Evolutionary conservation across 305 asterid species (phyloP).

Genomic region (Fraxinus albicans): DNA sequence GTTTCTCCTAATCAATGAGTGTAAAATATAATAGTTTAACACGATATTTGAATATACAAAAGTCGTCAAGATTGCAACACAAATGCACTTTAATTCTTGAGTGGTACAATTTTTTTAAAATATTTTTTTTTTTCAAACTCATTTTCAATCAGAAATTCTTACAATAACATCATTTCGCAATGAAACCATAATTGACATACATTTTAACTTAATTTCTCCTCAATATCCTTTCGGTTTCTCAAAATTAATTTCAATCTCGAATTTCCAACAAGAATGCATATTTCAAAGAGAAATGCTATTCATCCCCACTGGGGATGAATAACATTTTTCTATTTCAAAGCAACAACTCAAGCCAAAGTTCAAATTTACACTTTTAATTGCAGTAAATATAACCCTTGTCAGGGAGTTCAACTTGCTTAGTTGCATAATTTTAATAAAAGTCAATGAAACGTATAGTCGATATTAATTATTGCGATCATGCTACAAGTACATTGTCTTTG

Average conservation of each 20-base stretch:
- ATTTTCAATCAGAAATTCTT: no score
- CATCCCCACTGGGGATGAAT: no score
- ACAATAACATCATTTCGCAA: no score
- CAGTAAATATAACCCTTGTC: background rate
- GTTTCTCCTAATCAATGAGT: no score
- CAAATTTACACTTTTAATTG: background rate
- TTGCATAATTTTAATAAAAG: no score
- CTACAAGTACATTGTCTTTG: no score
- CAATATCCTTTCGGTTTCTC: background rate
- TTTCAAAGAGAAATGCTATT: no score
- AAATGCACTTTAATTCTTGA: background rate
- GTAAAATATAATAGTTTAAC: background rate
- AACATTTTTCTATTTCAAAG: background rate
- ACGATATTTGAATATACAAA: background rate
- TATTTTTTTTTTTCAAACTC: no score
- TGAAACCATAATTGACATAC: no score
- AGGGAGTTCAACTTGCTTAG: background rate
- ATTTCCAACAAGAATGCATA: background rate
- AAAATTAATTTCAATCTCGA: background rate
- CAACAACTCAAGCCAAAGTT: background rate
- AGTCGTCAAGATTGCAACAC: background rate
- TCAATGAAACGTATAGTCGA: background rate
- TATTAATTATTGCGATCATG: background rate
- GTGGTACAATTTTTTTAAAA: background rate
- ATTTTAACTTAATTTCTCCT: background rate